Evolutionary conservation across 495 filamentous ascomycete genomes (phyloP), one percentile per base, ranked within the genome.

Genomic region (Aspergillus nanangensis): DNA sequence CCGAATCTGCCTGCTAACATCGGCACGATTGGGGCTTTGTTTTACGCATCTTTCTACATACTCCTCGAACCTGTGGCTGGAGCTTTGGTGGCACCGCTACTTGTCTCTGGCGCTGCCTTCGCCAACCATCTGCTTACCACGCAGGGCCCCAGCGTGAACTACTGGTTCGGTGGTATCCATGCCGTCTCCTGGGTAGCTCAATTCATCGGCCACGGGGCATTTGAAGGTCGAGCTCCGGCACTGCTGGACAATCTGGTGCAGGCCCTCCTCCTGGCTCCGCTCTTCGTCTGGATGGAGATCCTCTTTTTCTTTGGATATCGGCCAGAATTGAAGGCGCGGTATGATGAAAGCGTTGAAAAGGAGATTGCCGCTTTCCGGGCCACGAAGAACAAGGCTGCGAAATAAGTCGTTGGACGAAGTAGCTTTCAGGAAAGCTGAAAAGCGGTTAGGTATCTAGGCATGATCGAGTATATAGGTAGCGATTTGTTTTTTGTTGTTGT

Each of bases 251-350:
- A 96, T 57, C 65, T 96, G 25, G 75, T 91, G 19, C 92, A 96
- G 63, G 90, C 93, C 19, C 58, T 96, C 43, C 84, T 98, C 48
- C 76, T 97, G n/a, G 93, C 93, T 1, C 93, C 93, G n/a, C 81
- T 98, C 52, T 98, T 98, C 57, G 90, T 97, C 23, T 98, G 92
- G 87, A 84, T 98, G 61, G 92, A 98, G 72, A 69, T 95, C 14
- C 70, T 98, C 18, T 98, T 98, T 70, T 82, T 75, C 57, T 81
- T 92, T 43, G 93, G 93, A 5, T 98, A 97, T 66, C 78, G 93
- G 19, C 86, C 86, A 0, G 91, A 92, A 61, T 68, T 98, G 58
- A 87, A 88, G 68, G 74, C 77, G 38, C 77, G 93, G 31, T 77
- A 96, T 25, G 79, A 90, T 40, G 81, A 84, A 52, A 84, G 74